A percentile compares a stretch with the other conserved stretches of the same genome.
phyloP scores from a whole-genome alignment of 2,329 filamentous ascomycete genomes.

The Cytospora schulzeri region DNA sequence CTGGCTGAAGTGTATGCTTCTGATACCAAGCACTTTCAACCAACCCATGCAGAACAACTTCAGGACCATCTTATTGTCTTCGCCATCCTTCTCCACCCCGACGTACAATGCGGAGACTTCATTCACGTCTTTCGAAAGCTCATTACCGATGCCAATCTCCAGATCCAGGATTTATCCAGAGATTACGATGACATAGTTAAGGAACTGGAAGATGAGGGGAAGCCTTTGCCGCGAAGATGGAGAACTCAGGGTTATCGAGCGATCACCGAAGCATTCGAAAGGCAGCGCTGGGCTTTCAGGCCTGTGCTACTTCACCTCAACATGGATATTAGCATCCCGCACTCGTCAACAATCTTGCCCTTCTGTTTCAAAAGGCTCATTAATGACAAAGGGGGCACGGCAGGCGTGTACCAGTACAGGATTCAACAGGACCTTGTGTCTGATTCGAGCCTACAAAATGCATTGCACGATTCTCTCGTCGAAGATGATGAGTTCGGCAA shows the following conservation, averaged over 20 bases:
- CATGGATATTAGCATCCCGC: background rate
- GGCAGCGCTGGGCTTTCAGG: background rate
- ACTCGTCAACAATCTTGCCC: background rate
- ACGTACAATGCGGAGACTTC: background rate
- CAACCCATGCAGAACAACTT: background rate
- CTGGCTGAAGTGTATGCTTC: background rate
- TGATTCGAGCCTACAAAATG: too few relatives aligned
- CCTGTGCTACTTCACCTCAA: background rate
- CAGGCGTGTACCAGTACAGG: background rate
- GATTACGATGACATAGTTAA: background rate
- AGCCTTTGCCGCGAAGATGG: background rate
- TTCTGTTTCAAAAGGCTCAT: background rate
- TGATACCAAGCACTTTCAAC: background rate
- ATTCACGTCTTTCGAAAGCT: constrained; percentile 1
- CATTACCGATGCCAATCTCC: background rate
- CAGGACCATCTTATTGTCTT: background rate
- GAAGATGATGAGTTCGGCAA: background rate
- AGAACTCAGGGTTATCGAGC: background rate
- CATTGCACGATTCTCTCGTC: background rate
- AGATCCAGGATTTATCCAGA: background rate
- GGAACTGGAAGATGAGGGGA: background rate
- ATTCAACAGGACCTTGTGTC: background rate
- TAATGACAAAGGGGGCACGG: background rate
- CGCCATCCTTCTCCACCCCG: background rate
- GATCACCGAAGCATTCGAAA: constrained; percentile 1